Evolutionary conservation across 345 rosid genomes (phyloP), one percentile per base, ranked within the genome.

Genomic region (Trapa incisa): DNA sequence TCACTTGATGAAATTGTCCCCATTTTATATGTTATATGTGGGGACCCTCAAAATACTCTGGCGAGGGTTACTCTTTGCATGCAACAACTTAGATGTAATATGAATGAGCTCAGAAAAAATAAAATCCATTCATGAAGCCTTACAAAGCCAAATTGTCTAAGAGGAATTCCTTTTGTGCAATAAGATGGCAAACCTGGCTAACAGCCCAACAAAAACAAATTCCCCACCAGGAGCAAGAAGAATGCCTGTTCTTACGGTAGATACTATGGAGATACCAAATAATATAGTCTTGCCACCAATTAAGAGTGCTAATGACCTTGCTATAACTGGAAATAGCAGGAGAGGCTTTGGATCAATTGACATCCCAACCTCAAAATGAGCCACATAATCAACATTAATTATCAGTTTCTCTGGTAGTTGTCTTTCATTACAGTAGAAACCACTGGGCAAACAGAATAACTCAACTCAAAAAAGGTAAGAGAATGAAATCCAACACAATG

Each of bases 161-260:
- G 41, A 72, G 39, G 53, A 58, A 41, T 5, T 0, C 29, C 29
- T 54, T n/a, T 54, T 62, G n/a, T 70, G 69, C 15, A 53, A 58
- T 53, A 58, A 53, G 61, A 60, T 57, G 68, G 57, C 67, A 61
- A 70, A 90, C 98, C 98, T 93, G 98, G 77, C 87, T 93, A 74
- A 93, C 97, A 54, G 98, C 96, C 77, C 98, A 78, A 93, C 98
- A 77, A 93, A 93, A 66, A 97, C 98, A 61, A 93, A 93, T 74
- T 93, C 98, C 77, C 98, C 98, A 48, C 98, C 98, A 1, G 98
- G 98, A 72, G 98, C 98, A 61, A 93, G 94, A 81, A 93, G 96
- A 75, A 93, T 94, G 70, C 98, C 98, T 35, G 74, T 85, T 79
- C 98, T 85, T 72, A 86, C 76, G 60, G 95, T 92, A 76, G 98